Percentiles rank a stretch among this genome's conserved stretches.
Evolutionary conservation across 2,329 filamentous ascomycete genomes (phyloP).

Genomic region (Fusarium scirpi): DNA sequence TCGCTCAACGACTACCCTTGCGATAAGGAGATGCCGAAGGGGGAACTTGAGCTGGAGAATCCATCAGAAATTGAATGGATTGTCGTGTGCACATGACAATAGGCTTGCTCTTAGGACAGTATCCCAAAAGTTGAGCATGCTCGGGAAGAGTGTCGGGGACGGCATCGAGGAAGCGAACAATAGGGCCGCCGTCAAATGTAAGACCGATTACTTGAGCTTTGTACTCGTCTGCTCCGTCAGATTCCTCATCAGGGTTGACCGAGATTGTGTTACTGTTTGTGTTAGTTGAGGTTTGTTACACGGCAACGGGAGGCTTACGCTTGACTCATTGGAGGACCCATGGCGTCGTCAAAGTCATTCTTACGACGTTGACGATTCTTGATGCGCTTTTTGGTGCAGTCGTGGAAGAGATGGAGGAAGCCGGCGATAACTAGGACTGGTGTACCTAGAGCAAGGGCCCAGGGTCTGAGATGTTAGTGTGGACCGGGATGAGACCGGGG

Average conservation of each 20-base stretch:
- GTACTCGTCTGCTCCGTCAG: slow-evolving; percentile 46
- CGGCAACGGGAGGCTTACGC: slow-evolving; percentile 51
- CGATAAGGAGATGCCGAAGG: slow-evolving; percentile 21
- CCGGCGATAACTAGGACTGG: slow-evolving; percentile 70
- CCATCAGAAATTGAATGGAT: slow-evolving; percentile 50
- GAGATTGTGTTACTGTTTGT: slow-evolving; percentile 53
- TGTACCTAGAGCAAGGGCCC: slow-evolving; percentile 70
- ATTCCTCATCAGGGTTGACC: slow-evolving; percentile 50
- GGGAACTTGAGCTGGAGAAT: slow-evolving; percentile 22
- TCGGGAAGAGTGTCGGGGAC: slow-evolving; percentile 49
- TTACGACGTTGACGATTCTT: slow-evolving; percentile 44
- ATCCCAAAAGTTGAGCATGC: slow-evolving; percentile 54
- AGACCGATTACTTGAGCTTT: slow-evolving; percentile 58
- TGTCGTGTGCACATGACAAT: slow-evolving; percentile 56
- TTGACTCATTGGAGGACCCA: slow-evolving; percentile 57
- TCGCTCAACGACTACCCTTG: slow-evolving; percentile 18
- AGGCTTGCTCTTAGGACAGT: slow-evolving; percentile 51
- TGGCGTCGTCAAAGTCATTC: slow-evolving; percentile 40
- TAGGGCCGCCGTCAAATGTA: slow-evolving; percentile 60
- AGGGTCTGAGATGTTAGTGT: slow-evolving; percentile 55
- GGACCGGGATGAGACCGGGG: neutral
- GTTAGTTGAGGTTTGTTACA: slow-evolving; percentile 22
- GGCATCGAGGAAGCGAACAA: slow-evolving; percentile 58
- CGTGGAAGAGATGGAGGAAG: slow-evolving; percentile 62
- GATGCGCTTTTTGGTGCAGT: slow-evolving; percentile 53